phyloP scores from a whole-genome alignment of 495 filamentous ascomycete genomes.

The Penicillium paradoxum region DNA sequence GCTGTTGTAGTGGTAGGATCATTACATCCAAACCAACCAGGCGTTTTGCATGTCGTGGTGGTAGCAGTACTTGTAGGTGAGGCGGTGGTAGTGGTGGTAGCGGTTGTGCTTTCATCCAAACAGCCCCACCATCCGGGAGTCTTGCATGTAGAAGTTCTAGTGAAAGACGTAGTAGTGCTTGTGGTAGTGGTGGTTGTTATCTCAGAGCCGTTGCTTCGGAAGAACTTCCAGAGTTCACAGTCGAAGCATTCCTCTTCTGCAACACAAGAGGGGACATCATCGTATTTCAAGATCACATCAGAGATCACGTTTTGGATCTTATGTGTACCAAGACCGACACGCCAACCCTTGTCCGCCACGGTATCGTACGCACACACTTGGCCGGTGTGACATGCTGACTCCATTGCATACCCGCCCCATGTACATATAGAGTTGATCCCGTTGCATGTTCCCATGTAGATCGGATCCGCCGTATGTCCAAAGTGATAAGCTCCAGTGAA shows the following conservation, averaged over 20 bases:
- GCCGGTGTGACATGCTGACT: conserved; percentile 86
- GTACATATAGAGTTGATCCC: conserved; percentile 82
- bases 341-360: conserved; percentile 83
- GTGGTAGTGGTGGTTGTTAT: conserved; percentile 58
- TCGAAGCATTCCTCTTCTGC: conserved; percentile 75
- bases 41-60: conserved; percentile 82
- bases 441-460: conserved; percentile 93
- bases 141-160: conserved; percentile 77
- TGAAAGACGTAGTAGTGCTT: conserved; percentile 53
- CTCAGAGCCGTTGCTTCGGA: conserved; percentile 80
- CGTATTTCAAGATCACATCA: conserved; percentile 79
- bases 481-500: conserved; percentile 86
- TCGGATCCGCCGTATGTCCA: conserved; percentile 91
- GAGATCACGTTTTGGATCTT: conserved; percentile 78
- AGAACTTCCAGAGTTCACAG: conserved; percentile 91
- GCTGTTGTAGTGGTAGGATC: conserved; percentile 38
- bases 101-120: conserved; percentile 56
- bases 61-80: conserved; percentile 54
- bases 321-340: conserved; percentile 79
- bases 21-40: conserved; percentile 59
- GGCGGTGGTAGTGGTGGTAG: conserved; percentile 44
- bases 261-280: conserved; percentile 69
- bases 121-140: conserved; percentile 74
- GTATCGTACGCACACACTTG: conserved; percentile 86
- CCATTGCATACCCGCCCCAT: conserved; percentile 90